phyloP scores from a whole-genome alignment of 345 rosid species.

The Arabidopsis arenosa region DNA sequence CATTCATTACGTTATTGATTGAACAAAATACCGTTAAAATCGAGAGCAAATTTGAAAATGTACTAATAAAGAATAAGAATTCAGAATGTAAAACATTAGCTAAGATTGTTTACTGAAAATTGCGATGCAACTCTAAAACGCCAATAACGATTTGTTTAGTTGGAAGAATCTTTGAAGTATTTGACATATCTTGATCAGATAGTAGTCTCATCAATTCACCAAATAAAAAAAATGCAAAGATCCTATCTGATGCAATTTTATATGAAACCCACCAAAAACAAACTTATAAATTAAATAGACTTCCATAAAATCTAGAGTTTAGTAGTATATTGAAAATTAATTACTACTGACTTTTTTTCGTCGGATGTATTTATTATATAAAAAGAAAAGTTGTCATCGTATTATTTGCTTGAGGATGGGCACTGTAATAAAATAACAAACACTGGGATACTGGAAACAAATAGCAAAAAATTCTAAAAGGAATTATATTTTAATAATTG shows the following conservation, averaged over 20 bases:
- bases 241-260: not conserved
- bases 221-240: not conserved
- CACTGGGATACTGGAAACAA: constrained; percentile 15
- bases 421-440: constrained; percentile 25
- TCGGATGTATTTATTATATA: not conserved
- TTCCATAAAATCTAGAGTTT: constrained; percentile 12
- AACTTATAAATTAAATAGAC: not conserved
- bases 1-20: constrained; percentile 30
- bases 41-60: not conserved
- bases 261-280: not conserved
- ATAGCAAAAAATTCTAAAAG: constrained; percentile 4
- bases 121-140: not conserved
- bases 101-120: not conserved
- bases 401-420: constrained; percentile 38
- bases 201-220: not conserved
- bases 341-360: not conserved
- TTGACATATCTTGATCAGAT: not conserved
- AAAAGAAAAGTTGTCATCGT: not conserved
- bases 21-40: constrained; percentile 27
- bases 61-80: too few relatives aligned
- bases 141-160: not conserved
- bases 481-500: not conserved
- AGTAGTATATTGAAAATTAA: not conserved
- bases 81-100: not conserved
- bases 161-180: too few relatives aligned